Base-by-base conservation (phyloP, 352 stramenopile species). In the Phytophthora vignae region DNA sequence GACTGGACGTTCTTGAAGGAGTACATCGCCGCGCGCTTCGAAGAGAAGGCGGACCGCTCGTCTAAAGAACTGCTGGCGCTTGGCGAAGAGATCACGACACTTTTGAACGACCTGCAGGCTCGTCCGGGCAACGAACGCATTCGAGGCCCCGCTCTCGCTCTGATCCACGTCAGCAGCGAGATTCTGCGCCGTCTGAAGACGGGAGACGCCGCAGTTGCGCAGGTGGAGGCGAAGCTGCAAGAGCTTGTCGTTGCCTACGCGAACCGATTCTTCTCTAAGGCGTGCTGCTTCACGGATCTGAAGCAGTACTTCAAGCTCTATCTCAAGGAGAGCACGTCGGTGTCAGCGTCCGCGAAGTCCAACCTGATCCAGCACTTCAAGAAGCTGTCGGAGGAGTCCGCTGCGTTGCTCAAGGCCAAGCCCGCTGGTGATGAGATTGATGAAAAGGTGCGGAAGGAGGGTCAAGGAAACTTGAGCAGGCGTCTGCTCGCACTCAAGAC, bases 201-300 rank as follows among this genome's bases (percentile, higher is more conserved):
- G 40, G 57, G 42, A 48, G 67, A 78, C 60, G 50, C 50, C 17
- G 55, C 60, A 55, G 53, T 88, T 9, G 29, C 55, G 25, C 40
- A 75, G n/a, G 64, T 79, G 17, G 88, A 95, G 53, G 40, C 40
- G 3, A 73, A 77, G 42, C 60, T 96, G 3, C 69, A 89, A 58
- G 71, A 82, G 21, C 55, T 69, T 17, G 84, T 96, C 14, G 27
- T 85, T 36, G 63, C 60, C 25, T 96, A 96, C 75, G 76, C 82
- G 40, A 74, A 91, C 25, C 78, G 73, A 8, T 95, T 95, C 74
- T 84, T 84, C 61, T 85, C 76, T 11, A 96, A 96, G 73, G 85
- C 84, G 53, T 95, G 88, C 82, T 96, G 90, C 65, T 95, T 96
- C 69, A 87, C 87, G 57, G 90, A 96, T 61, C 74, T 96, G 33